phyloP scores from a whole-genome alignment of 345 rosid genomes.

The Clarkia xantiana region DNA sequence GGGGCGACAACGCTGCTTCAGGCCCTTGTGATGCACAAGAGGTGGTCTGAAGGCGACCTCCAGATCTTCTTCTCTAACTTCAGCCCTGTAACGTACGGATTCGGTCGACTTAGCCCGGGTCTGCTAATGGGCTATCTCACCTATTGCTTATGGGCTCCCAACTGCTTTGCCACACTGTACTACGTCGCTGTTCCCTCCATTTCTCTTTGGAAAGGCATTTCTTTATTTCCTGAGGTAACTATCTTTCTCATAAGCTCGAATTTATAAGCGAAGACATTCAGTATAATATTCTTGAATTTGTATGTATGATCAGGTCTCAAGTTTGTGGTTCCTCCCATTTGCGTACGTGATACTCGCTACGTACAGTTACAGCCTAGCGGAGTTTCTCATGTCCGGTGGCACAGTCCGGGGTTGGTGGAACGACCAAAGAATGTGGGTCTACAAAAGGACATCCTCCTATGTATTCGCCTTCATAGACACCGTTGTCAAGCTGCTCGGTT shows the following conservation, averaged over 20 bases:
- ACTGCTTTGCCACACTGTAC: constrained; percentile 27
- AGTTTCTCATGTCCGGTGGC: constrained; percentile 41
- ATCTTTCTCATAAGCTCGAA: not conserved
- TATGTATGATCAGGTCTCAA: constrained; percentile 24
- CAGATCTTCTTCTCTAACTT: constrained; percentile 46
- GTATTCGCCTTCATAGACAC: constrained; percentile 44
- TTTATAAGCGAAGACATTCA: not conserved
- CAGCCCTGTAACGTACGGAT: constrained; percentile 44
- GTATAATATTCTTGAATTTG: not conserved
- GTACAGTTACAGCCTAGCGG: constrained; percentile 29
- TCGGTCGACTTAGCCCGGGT: constrained; percentile 39
- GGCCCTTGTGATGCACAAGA: constrained; percentile 50
- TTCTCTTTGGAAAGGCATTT: constrained; percentile 39
- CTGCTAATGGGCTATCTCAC: constrained; percentile 29
- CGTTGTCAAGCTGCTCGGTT: constrained; percentile 25
- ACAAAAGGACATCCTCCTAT: constrained; percentile 56
- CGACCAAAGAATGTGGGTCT: constrained; percentile 61
- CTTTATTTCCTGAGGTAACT: constrained; percentile 60
- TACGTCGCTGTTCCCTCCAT: constrained; percentile 49
- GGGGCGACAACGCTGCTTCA: constrained; percentile 43
- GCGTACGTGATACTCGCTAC: constrained; percentile 27
- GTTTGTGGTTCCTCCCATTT: constrained; percentile 49
- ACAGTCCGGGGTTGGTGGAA: constrained; percentile 69
- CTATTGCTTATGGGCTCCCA: constrained; percentile 50
- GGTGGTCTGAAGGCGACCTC: constrained; percentile 75